Evolutionary conservation across 2,329 filamentous ascomycete species (phyloP).

Genomic region (Dactylellina sp.): DNA sequence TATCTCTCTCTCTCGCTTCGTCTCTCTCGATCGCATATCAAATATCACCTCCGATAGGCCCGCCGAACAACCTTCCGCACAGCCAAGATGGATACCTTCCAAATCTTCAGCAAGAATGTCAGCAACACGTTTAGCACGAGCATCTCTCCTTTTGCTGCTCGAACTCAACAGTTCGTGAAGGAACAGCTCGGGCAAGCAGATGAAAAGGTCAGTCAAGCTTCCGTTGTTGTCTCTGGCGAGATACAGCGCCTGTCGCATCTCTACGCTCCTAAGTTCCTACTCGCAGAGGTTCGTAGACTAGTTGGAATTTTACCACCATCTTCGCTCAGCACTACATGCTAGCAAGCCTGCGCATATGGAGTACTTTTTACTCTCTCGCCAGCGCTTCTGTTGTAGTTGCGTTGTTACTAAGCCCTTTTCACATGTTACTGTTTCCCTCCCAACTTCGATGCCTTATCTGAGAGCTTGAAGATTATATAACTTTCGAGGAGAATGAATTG

Average conservation of each 20-base stretch:
- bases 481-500: conserved; percentile 43
- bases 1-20: conserved; percentile 11
- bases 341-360: conserved; percentile 4
- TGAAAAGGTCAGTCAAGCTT: conserved; percentile 76
- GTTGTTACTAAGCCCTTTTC: conserved; percentile 26
- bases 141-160: conserved; percentile 89
- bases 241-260: conserved; percentile 48
- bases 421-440: conserved; percentile 20
- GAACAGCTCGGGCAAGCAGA: conserved; percentile 95
- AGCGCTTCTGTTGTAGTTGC: conserved; percentile 10
- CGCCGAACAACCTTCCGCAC: conserved; percentile 14
- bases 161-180: conserved; percentile 97
- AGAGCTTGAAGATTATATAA: conserved; percentile 5
- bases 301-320: conserved; percentile 15
- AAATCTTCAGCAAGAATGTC: conserved; percentile 77
- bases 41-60: conserved; percentile 3
- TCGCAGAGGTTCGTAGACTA: conserved; percentile 53
- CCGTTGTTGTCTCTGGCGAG: conserved; percentile 38
- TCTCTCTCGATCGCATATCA: conserved; percentile 9
- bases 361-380: conserved; percentile 3
- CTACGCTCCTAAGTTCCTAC: conserved; percentile 53
- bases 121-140: conserved; percentile 65
- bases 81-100: conserved; percentile 74
- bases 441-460: conserved; percentile 20
- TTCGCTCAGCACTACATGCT: neutral